A percentile compares a stretch with the other conserved stretches of the same genome.
These are phyloP conservation scores for Rehmannia glutinosa DNA, from an alignment of 257 asterid genomes.

Conservation along the genomic window DNA sequence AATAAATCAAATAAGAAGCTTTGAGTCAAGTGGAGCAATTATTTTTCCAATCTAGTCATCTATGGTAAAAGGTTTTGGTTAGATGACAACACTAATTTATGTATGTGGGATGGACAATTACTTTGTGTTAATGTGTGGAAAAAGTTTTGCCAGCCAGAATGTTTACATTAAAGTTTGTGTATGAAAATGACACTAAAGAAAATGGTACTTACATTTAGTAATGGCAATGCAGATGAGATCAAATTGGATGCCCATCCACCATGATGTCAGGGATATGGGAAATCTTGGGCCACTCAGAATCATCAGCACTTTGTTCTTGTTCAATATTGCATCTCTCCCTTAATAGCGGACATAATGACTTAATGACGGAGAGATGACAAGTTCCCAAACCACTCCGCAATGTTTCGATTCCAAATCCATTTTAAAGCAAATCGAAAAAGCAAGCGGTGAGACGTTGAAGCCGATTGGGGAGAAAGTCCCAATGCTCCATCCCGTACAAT, in stretches of 20 bases:
- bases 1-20: no score
- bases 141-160: no score
- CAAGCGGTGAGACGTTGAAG: slow-evolving; percentile 13
- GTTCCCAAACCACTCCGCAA: slow-evolving; percentile 22
- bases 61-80: no score
- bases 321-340: neutral
- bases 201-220: neutral
- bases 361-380: neutral
- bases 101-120: no score
- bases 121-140: no score
- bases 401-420: neutral
- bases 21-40: no score
- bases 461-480: slow-evolving; percentile 10
- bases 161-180: no score
- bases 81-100: no score
- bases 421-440: accelerated
- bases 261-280: neutral
- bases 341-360: neutral
- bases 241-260: neutral
- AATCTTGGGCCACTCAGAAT: slow-evolving; percentile 18
- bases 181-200: no score
- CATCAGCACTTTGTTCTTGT: neutral
- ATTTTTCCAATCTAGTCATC: no score
- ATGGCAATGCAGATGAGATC: neutral
- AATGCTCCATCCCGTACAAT: neutral